Evolutionary conservation across 805 yeast species (phyloP), one percentile per base, ranked within the genome.

Genomic region (Candida fluviatilis): DNA sequence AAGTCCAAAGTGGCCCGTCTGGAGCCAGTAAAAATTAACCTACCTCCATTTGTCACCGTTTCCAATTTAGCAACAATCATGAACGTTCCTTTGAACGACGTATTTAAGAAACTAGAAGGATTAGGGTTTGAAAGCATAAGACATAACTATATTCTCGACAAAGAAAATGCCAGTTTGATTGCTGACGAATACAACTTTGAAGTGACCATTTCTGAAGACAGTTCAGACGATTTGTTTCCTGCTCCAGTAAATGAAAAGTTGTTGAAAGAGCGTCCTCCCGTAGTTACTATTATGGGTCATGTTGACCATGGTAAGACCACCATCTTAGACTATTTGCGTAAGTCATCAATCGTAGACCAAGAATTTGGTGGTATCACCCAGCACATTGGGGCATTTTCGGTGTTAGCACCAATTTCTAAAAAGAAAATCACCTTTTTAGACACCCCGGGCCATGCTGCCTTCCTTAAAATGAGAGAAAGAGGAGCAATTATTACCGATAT

Each of bases 271-370:
- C 69, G 98, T 47, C 89, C 99, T 0, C 99, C 99, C 0, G 83
- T 93, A 17, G 97, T 93, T 4, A 90, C 99, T 0, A 86, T 93
- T 37, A 93, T 93, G 98, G 99, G 99, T 2, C 99, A 93, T 59
- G 99, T 93, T 21, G 99, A 93, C 60, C 99, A 93, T 55, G 99
- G 99, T 2, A 93, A 93, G 58, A 93, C 99, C 2, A 91, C 99
- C 0, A 82, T 93, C 43, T 71, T 93, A 39, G 99, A 93, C 58
- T 78, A 80, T 52, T 66, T 93, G 51, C 72, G 98, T 32, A 88
- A 86, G 48, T 84, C 96, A 0, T 78, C 90, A 0, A 78, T 93
- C 5, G 98, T 83, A 0, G 77, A 78, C 21, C 75, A 80, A 30
- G 99, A 93, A 57, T 85, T 80, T 58, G 99, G 99, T 38, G 98